phyloP scores from a whole-genome alignment of 768 basidiomycete species.

The Clavaria fumosa region DNA sequence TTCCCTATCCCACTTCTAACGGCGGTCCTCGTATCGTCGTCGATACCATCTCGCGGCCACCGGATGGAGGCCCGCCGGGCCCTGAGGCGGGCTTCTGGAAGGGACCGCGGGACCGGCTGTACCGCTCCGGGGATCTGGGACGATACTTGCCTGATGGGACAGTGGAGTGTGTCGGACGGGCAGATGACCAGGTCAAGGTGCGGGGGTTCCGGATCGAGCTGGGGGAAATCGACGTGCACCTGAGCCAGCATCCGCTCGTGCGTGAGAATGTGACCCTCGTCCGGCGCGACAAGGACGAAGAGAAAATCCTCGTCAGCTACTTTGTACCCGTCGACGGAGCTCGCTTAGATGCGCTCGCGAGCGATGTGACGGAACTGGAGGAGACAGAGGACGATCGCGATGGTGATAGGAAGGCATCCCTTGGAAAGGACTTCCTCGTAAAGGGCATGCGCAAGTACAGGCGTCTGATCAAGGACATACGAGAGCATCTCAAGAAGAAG shows the following conservation, averaged over 20 bases:
- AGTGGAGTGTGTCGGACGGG: constrained; percentile 93
- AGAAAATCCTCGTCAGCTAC: constrained; percentile 96
- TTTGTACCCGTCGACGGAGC: constrained; percentile 77
- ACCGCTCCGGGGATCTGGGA: constrained; percentile 91
- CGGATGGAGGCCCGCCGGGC: constrained; percentile 36
- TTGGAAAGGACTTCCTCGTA: too few species aligned
- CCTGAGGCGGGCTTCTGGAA: constrained; percentile 80
- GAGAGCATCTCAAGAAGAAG: constrained; percentile 94
- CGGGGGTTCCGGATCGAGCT: constrained; percentile 98
- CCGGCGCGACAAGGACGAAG: constrained; percentile 94
- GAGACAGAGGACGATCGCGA: constrained; percentile 42
- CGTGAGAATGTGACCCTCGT: constrained; percentile 98
- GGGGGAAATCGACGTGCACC: constrained; percentile 93
- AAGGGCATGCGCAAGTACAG: constrained; percentile 76
- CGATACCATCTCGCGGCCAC: constrained; percentile 31
- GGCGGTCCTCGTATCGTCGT: too few species aligned
- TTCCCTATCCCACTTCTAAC: too few species aligned
- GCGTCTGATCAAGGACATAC: constrained; percentile 79
- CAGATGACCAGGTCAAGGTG: constrained; percentile 99
- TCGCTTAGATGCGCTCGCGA: constrained; percentile 51
- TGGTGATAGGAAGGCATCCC: too few species aligned
- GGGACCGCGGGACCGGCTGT: constrained; percentile 94
- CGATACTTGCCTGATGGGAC: constrained; percentile 83
- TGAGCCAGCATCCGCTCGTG: constrained; percentile 83
- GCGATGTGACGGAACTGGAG: constrained; percentile 42